Conservation (phyloP, 139 green algal genomes). For the Chlorella ohadii region DNA sequence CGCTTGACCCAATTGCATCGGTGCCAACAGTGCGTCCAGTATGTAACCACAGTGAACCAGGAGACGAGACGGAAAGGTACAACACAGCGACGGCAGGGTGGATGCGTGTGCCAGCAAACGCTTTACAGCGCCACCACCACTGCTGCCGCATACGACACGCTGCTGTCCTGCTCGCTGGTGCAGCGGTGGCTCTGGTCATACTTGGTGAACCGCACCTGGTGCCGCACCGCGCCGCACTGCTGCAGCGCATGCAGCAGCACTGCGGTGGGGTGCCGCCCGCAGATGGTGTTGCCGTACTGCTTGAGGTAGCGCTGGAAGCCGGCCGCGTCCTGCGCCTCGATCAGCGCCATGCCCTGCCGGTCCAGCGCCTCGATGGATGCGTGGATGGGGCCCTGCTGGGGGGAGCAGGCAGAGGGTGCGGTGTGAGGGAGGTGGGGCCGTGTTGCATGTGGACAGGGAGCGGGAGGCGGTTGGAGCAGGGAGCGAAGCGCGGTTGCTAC, state of each 20-base stretch:
- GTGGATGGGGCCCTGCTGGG: constrained; percentile 81
- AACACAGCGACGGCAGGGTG: too few species aligned
- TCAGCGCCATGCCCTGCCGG: constrained; percentile 83
- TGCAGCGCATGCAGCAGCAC: constrained; percentile 84
- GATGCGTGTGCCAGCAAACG: too few species aligned
- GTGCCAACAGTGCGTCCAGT: too few species aligned
- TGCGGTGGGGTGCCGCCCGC: constrained; percentile 93
- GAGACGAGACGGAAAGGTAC: too few species aligned
- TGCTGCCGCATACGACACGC: constrained; percentile 85
- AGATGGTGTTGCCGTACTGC: constrained; percentile 92
- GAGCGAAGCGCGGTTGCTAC: too few species aligned
- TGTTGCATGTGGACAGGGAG: too few species aligned
- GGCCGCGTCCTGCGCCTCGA: constrained; percentile 76
- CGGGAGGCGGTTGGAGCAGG: too few species aligned
- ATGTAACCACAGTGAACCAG: too few species aligned
- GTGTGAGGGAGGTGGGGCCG: too few species aligned
- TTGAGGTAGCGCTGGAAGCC: constrained; percentile 77
- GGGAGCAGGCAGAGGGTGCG: too few species aligned
- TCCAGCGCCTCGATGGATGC: constrained; percentile 90
- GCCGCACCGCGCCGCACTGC: constrained; percentile 1
- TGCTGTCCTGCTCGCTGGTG: constrained; percentile 61
- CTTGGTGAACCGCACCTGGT: constrained; percentile 66
- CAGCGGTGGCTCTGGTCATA: constrained; percentile 85
- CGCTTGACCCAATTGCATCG: too few species aligned
- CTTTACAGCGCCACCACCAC: constrained; percentile 41